Evolutionary conservation across 805 yeast species (phyloP), one percentile per base, ranked within the genome.

Genomic region (Candida orba): DNA sequence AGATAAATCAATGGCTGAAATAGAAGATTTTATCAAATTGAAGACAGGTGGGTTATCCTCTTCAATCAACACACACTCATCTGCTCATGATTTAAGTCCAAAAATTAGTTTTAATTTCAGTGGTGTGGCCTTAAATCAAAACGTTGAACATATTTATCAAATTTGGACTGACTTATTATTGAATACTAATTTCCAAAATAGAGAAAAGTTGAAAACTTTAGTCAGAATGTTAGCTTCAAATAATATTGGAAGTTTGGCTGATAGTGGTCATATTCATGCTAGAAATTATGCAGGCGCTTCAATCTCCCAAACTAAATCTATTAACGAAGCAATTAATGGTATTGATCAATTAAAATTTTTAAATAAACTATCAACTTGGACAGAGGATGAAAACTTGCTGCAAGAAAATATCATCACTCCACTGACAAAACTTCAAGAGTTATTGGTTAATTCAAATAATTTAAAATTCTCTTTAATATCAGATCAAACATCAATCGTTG

Each of bases 261-360:
- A 90, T 45, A 70, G 84, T 44, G 99, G 99, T 1, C 97, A 93
- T 58, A 67, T 81, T 2, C 90, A 75, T 63, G 96, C 98, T 3
- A 73, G 79, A 52, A 69, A 79, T 6, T 75, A 68, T 53, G 81
- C 95, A 2, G 69, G 77, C 22, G 73, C 95, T 0, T 72, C 75
- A 25, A 62, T 88, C 4, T 78, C 88, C 2, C 66, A 75, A 1
- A 70, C 79, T 17, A 78, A 77, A 42, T 71, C 78, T 6, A 69
- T 89, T 17, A 69, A 70, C 42, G 95, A 91, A 54, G 56, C 67
- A 9, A 62, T 89, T 14, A 64, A 73, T 31, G 98, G 98, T n/a
- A 68, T 93, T 41, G 75, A 76, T 36, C 96, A 90, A 56, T 73
- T 90, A 33, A 72, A 77, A 53, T 80, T 88, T 46, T 69, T 93